phyloP scores from a whole-genome alignment of 208 protist genomes.

The Acanthamoeba sp. region DNA sequence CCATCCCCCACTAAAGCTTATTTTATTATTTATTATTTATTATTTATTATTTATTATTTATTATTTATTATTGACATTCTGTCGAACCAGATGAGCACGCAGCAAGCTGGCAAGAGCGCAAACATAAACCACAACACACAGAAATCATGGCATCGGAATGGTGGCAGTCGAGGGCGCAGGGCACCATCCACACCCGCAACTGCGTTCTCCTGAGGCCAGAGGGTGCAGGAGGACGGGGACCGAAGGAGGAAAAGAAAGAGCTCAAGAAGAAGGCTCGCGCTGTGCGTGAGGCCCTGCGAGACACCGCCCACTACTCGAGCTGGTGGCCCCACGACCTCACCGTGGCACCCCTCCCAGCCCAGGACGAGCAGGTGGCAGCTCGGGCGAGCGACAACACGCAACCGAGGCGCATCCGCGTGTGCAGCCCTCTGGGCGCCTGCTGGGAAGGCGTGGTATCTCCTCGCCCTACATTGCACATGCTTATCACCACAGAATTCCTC shows the following conservation, averaged over 20 bases:
- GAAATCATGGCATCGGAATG: background rate
- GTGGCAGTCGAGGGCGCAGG: background rate
- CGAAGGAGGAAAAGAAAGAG: background rate
- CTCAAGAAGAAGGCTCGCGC: background rate
- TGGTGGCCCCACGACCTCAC: constrained; percentile 5
- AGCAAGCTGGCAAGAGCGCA: too few relatives aligned
- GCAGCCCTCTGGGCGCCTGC: background rate
- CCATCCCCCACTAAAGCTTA: too few relatives aligned
- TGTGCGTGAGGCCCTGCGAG: background rate
- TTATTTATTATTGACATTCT: too few relatives aligned
- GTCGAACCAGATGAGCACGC: too few relatives aligned
- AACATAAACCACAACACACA: too few relatives aligned
- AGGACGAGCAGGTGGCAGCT: background rate
- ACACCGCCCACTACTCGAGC: background rate
- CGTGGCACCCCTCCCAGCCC: background rate
- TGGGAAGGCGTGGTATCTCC: background rate
- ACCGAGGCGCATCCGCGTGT: background rate
- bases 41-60: too few relatives aligned
- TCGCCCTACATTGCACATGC: background rate
- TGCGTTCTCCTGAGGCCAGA: background rate
- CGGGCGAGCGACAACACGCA: background rate
- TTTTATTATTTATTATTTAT: too few relatives aligned
- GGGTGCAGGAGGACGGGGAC: background rate
- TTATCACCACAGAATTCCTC: background rate
- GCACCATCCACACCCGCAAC: constrained; percentile 21